Conservation (phyloP, 1,139 yeast genomes). For the Saccharomyces hybrid region DNA sequence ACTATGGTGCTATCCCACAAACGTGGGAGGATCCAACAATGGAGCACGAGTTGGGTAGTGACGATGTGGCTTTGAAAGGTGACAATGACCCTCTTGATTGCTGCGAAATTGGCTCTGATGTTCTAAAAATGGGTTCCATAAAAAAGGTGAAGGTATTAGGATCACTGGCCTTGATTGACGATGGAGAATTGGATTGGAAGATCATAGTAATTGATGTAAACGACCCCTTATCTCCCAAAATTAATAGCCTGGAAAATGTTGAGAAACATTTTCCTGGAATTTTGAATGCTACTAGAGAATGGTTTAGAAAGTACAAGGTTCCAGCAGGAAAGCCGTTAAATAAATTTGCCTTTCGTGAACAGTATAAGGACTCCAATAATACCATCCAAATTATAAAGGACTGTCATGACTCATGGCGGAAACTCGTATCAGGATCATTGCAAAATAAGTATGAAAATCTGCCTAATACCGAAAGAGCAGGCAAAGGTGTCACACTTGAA, state of each 20-base stretch:
- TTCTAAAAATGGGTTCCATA: conserved; percentile 50
- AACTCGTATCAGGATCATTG: conserved; percentile 49
- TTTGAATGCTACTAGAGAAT: conserved; percentile 72
- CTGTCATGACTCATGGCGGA: conserved; percentile 75
- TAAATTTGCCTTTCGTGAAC: conserved; percentile 78
- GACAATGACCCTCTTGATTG: conserved; percentile 97
- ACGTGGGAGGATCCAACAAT: conserved; percentile 79
- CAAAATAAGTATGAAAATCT: conserved; percentile 25
- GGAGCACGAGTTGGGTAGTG: conserved; percentile 27
- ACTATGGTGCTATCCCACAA: conserved; percentile 98
- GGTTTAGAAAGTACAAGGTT: conserved; percentile 93
- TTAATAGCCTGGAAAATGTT: conserved; percentile 78
- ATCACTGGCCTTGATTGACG: conserved; percentile 88
- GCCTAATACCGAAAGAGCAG: conserved; percentile 33
- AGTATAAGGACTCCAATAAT: conserved; percentile 61
- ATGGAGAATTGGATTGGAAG: conserved; percentile 98
- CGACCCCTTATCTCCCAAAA: conserved; percentile 71
- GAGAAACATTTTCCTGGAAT: conserved; percentile 78
- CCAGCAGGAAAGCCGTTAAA: conserved; percentile 92
- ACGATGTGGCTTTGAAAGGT: conserved; percentile 52
- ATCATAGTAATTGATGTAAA: conserved; percentile 74
- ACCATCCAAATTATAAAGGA: conserved; percentile 67
- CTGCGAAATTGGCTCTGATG: conserved; percentile 76
- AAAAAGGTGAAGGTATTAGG: conserved; percentile 91
- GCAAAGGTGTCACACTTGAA: conserved; percentile 19